phyloP scores from a whole-genome alignment of 177 flowering plant genomes.

The Vitis hybrid region DNA sequence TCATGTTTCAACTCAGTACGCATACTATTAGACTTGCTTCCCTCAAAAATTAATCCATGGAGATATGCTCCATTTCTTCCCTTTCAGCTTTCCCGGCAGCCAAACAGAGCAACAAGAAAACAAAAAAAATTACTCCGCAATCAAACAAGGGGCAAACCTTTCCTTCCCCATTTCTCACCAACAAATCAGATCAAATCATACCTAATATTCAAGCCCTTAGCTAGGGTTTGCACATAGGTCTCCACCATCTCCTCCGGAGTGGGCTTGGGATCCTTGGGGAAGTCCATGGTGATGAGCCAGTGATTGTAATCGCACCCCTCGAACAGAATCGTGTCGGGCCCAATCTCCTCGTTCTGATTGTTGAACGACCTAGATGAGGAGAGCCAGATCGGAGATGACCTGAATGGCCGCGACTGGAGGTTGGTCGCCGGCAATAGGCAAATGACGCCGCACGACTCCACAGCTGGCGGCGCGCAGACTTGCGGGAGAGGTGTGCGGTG shows the following conservation, averaged over 20 bases:
- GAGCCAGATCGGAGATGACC: constrained; percentile 25
- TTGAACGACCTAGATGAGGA: constrained; percentile 18
- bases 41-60: too few species aligned
- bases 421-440: background rate
- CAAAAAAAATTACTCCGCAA: background rate
- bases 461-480: constrained; percentile 1
- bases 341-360: constrained; percentile 41
- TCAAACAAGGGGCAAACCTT: too few species aligned
- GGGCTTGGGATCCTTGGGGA: constrained; percentile 59
- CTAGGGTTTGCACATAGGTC: constrained; percentile 65
- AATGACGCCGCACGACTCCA: constrained; percentile 1
- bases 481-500: constrained; percentile 5
- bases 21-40: too few species aligned
- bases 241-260: constrained; percentile 72
- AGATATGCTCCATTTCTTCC: too few species aligned
- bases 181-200: background rate
- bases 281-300: constrained; percentile 85
- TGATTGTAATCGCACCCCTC: constrained; percentile 93
- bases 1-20: too few species aligned
- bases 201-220: constrained; percentile 68
- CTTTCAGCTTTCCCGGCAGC: background rate
- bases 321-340: constrained; percentile 60
- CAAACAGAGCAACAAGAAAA: background rate
- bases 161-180: too few species aligned
- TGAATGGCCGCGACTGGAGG: constrained; percentile 31